Evolutionary conservation across 176 grass and related monocot species (phyloP), one percentile per base, ranked within the genome.

Genomic region (Paspalum notatum): DNA sequence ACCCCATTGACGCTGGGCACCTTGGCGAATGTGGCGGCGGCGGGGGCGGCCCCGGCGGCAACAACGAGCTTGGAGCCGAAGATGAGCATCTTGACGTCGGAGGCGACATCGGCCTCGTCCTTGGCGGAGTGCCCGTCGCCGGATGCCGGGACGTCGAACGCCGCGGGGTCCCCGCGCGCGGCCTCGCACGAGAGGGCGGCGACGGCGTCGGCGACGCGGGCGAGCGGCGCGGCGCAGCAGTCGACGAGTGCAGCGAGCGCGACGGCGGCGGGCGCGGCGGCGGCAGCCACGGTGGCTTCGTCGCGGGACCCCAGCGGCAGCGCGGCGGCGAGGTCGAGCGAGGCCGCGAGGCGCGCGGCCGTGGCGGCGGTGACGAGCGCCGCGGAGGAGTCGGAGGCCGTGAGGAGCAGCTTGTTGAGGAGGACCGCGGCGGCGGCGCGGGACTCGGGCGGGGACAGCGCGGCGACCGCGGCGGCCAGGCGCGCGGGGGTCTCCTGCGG

Each of bases 111-210:
- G 5, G 79, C 70, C 82, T 98, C 96, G 62, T 93, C 96, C 81
- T 95, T 95, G 8, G 83, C 74, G 5, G 90, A 95, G 72, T 91
- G 90, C 12, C 96, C 96, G 7, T 99, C 96, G 1, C 96, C 92
- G 1, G 92, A 91, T 7, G 83, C 82, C 2, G 89, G 84, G 61
- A 95, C 86, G 54, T 99, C 96, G 43, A 95, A 99, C 5, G 88
- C 86, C 11, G 52, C 57, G 11, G 69, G 22, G 8, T 95, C 96
- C 79, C 84, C 92, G 17, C 88, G 89, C 50, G 79, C 82, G 11
- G 96, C 92, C 80, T 99, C 92, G 21, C 90, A 99, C 0, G 96
- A 95, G 22, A 99, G 80, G 26, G 96, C 96, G 2, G 96, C 90
- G 39, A 99, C 86, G 41, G 90, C 96, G 37, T 99, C 96, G 8